Conservation (phyloP, 2,329 filamentous ascomycete species). For the Aspergillus chevalieri region DNA sequence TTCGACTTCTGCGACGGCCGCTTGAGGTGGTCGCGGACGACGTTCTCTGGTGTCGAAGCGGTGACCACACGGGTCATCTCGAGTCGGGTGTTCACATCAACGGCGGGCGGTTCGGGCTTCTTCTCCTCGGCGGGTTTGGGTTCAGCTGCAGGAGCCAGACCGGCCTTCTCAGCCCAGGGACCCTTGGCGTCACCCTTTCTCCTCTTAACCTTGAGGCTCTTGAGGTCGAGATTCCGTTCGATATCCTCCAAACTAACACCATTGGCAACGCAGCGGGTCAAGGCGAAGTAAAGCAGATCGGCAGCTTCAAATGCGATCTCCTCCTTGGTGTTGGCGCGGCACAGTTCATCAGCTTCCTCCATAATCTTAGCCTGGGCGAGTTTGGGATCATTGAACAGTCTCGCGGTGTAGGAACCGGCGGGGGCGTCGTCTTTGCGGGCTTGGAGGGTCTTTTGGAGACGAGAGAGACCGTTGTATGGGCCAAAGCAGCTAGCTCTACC, state of each 20-base stretch:
- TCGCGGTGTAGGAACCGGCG: constrained; percentile 83
- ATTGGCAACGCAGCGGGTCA: constrained; percentile 79
- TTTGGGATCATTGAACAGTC: constrained; percentile 86
- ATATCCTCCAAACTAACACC: constrained; percentile 85
- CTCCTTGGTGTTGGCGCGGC: constrained; percentile 72
- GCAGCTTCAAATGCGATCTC: constrained; percentile 92
- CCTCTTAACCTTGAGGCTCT: constrained; percentile 91
- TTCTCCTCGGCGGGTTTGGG: neutral
- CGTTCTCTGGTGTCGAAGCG: constrained; percentile 54
- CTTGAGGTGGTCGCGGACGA: constrained; percentile 69
- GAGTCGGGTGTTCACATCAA: constrained; percentile 58
- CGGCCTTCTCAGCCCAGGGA: constrained; percentile 80
- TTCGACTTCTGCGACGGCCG: constrained; percentile 90
- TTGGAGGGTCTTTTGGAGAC: constrained; percentile 78
- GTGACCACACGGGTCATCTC: constrained; percentile 76
- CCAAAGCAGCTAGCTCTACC: constrained; percentile 92
- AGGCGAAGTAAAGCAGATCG: constrained; percentile 90
- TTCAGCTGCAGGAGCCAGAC: constrained; percentile 52
- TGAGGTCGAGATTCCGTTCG: constrained; percentile 85
- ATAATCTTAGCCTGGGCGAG: constrained; percentile 92
- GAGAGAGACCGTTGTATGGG: constrained; percentile 70
- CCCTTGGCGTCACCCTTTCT: constrained; percentile 91
- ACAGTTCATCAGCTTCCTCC: constrained; percentile 95
- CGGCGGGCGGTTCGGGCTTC: constrained; percentile 35
- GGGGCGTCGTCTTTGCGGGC: constrained; percentile 78